Conservation (phyloP, 179 eudicot genomes). For the Sideroxylon spinosum region DNA sequence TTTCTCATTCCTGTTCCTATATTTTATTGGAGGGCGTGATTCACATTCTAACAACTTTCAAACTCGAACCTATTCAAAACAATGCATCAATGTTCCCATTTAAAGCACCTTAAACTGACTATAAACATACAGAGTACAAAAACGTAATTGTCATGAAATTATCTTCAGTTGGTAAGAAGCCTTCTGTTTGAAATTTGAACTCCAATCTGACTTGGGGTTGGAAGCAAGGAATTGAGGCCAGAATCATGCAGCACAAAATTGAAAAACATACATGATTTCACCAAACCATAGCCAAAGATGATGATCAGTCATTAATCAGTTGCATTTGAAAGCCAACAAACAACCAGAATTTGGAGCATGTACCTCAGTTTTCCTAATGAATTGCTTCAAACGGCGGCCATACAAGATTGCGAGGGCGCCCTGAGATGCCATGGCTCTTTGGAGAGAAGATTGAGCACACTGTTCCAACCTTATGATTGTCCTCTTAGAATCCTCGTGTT, state of each 20-base stretch:
- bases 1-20: neutral
- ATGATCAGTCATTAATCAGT: neutral
- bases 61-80: neutral
- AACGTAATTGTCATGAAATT: neutral
- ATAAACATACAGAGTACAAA: neutral
- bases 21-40: neutral
- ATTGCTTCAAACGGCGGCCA: conserved; percentile 59
- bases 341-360: neutral
- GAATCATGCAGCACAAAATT: neutral
- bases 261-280: neutral
- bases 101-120: neutral
- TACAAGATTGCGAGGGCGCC: conserved; percentile 71
- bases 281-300: conserved; percentile 6
- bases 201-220: neutral
- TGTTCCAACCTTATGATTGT: conserved; percentile 72
- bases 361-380: conserved; percentile 75
- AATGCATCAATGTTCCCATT: neutral
- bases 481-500: conserved; percentile 53
- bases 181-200: neutral
- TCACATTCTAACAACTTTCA: neutral
- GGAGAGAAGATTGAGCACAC: conserved; percentile 48
- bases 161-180: neutral
- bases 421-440: conserved; percentile 60
- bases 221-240: neutral
- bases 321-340: conserved; percentile 4